These are phyloP conservation scores for Pyrus communis DNA, from an alignment of 306 rosid species.

Conservation along the genomic window DNA sequence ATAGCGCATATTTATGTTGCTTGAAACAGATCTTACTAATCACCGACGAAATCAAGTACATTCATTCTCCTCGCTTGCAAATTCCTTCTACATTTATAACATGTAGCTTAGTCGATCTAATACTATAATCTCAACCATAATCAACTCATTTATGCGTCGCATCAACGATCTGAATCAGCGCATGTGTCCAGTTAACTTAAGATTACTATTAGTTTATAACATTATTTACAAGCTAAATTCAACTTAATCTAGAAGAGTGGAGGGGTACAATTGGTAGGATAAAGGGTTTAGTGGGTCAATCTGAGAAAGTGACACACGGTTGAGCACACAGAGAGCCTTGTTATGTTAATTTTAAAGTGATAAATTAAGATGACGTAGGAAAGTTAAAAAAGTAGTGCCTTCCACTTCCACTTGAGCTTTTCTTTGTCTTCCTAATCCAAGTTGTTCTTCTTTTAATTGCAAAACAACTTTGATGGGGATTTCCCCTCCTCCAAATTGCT, in stretches of 20 bases:
- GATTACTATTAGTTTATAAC: no score
- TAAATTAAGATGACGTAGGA: slow-evolving; percentile 23
- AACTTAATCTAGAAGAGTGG: neutral
- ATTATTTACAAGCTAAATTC: no score
- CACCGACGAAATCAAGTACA: fast-evolving
- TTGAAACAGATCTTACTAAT: no score
- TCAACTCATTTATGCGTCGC: neutral
- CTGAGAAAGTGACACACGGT: slow-evolving; percentile 27
- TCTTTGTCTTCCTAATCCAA: neutral
- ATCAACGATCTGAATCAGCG: neutral
- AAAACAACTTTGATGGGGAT: neutral
- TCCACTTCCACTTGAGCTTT: slow-evolving; percentile 63
- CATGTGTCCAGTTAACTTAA: neutral
- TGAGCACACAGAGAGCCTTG: slow-evolving; percentile 2
- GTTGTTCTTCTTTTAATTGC: neutral
- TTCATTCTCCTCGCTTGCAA: neutral
- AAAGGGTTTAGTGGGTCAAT: neutral
- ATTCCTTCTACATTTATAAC: neutral
- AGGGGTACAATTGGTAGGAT: neutral
- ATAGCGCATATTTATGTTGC: neutral
- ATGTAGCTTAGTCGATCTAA: neutral
- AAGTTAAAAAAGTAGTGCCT: slow-evolving; percentile 41
- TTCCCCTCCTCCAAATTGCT: neutral
- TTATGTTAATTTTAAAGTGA: slow-evolving; percentile 15
- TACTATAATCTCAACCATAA: neutral